Evolutionary conservation across 2,329 filamentous ascomycete species (phyloP).

Genomic region (Penicillium sp.): DNA sequence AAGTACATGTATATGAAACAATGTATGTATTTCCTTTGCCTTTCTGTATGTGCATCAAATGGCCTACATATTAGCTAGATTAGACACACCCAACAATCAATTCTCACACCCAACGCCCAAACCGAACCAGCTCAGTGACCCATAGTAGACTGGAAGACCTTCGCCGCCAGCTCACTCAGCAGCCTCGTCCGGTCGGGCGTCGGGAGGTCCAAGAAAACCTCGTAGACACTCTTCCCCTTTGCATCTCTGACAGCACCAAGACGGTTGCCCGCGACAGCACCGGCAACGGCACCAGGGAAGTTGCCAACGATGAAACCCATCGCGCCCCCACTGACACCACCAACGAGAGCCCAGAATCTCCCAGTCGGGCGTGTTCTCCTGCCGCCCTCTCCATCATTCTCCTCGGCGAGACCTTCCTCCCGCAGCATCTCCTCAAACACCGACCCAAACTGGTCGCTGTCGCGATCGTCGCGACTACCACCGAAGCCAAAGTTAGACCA

Average conservation of each 20-base stretch:
- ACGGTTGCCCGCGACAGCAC: constrained; percentile 87
- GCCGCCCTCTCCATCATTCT: constrained; percentile 54
- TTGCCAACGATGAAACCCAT: constrained; percentile 96
- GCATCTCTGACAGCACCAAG: constrained; percentile 87
- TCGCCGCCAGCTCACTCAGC: constrained; percentile 79
- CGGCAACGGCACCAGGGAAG: constrained; percentile 82
- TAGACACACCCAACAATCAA: neutral
- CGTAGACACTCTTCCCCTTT: constrained; percentile 91
- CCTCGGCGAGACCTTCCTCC: constrained; percentile 80
- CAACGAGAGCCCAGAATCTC: constrained; percentile 84
- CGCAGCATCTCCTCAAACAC: constrained; percentile 89
- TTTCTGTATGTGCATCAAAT: neutral
- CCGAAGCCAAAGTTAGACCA: constrained; percentile 73
- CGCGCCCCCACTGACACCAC: constrained; percentile 81
- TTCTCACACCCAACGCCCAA: constrained; percentile 7
- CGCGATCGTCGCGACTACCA: constrained; percentile 37
- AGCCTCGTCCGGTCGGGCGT: constrained; percentile 78
- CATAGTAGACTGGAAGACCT: constrained; percentile 65
- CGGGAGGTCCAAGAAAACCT: constrained; percentile 84
- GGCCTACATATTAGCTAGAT: neutral
- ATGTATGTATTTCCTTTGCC: neutral
- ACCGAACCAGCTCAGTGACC: constrained; percentile 20
- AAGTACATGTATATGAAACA: neutral
- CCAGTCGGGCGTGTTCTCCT: constrained; percentile 54
- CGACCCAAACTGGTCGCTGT: constrained; percentile 80